phyloP scores from a whole-genome alignment of 2,329 filamentous ascomycete species.

The Cladosporium sp. region DNA sequence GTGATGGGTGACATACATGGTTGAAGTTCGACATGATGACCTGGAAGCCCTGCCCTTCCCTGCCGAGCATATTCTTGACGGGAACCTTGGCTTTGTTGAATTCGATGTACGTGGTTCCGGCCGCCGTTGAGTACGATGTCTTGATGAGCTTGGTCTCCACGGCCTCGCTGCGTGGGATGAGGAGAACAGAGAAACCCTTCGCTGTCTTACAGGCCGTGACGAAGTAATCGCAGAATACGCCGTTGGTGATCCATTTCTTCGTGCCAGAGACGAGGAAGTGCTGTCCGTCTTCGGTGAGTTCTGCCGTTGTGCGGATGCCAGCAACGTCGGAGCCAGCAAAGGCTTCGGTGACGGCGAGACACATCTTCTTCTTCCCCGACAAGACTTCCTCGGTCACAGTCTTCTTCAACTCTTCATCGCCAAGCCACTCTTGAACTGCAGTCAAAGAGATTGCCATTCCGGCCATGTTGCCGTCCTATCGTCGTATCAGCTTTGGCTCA shows the following conservation, averaged over 20 bases:
- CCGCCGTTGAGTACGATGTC: conserved; percentile 76
- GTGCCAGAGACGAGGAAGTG: conserved; percentile 70
- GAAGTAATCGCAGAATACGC: conserved; percentile 79
- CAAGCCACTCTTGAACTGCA: conserved; percentile 76
- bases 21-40: conserved; percentile 70
- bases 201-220: conserved; percentile 76
- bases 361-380: conserved; percentile 82
- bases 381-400: conserved; percentile 71
- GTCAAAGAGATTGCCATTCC: conserved; percentile 83
- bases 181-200: conserved; percentile 74
- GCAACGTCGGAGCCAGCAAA: conserved; percentile 85
- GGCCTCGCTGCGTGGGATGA: conserved; percentile 72
- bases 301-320: conserved; percentile 73
- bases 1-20: conserved; percentile 55
- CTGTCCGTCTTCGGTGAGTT: conserved; percentile 72
- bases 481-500: not conserved
- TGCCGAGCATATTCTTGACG: conserved; percentile 71
- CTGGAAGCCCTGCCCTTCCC: conserved; percentile 78
- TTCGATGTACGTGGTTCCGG: conserved; percentile 76
- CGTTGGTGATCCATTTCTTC: conserved; percentile 88
- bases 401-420: conserved; percentile 65
- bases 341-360: conserved; percentile 82
- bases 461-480: conserved; percentile 79
- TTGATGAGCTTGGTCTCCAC: conserved; percentile 77
- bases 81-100: conserved; percentile 88